phyloP scores from a whole-genome alignment of 2,329 filamentous ascomycete genomes.

The Fusarium praegraminearum region DNA sequence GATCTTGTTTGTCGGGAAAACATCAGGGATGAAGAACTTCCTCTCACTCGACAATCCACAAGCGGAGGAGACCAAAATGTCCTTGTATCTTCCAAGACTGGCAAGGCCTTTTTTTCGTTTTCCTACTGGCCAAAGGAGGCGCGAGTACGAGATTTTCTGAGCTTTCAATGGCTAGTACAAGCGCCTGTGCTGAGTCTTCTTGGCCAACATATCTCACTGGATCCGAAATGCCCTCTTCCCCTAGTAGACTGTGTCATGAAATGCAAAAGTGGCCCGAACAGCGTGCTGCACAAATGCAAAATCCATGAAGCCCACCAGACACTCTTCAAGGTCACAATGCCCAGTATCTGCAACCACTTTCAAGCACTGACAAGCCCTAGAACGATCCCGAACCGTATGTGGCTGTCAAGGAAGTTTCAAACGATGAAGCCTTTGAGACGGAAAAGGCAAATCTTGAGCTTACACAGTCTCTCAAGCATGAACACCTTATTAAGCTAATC shows the following conservation, averaged over 20 bases:
- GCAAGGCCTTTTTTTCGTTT: slow-evolving; percentile 3
- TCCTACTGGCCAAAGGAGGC: neutral
- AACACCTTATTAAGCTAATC: slow-evolving; percentile 24
- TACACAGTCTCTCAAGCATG: slow-evolving; percentile 8
- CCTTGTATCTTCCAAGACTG: neutral
- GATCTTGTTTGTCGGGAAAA: slow-evolving; percentile 7
- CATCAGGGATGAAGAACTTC: slow-evolving; percentile 26
- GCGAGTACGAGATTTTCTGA: slow-evolving; percentile 15
- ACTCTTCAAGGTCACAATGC: slow-evolving; percentile 1
- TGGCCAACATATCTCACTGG: slow-evolving; percentile 5
- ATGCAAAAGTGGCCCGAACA: neutral
- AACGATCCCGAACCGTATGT: neutral
- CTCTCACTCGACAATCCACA: slow-evolving; percentile 2
- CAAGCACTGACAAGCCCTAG: neutral
- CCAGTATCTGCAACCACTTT: too few species aligned
- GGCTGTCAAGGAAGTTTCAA: slow-evolving; percentile 25
- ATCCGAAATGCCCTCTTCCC: slow-evolving; percentile 8
- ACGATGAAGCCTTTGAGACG: neutral
- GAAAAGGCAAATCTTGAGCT: slow-evolving; percentile 18
- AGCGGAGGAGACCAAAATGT: neutral
- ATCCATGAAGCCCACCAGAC: slow-evolving; percentile 14
- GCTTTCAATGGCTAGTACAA: slow-evolving; percentile 30
- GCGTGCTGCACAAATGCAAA: slow-evolving; percentile 13
- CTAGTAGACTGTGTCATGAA: neutral
- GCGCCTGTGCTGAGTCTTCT: slow-evolving; percentile 15